Base-by-base conservation (phyloP, 805 yeast species). In the Naumovozyma castellii region DNA sequence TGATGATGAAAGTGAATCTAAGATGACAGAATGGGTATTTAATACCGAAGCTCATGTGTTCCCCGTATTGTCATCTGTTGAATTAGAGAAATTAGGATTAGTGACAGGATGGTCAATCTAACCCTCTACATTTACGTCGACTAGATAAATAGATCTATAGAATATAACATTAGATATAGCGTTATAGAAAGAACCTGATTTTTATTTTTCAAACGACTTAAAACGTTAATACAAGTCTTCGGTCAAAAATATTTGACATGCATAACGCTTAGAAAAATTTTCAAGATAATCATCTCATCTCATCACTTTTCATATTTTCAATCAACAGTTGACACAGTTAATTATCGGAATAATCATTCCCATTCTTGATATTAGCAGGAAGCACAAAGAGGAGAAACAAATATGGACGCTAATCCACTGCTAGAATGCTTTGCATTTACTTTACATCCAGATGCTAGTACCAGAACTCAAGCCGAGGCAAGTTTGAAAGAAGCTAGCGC, bases 1-100 rank as follows among this genome's bases (percentile, higher is more conserved):
- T 62, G 92, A 84, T 47, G 83, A 78, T 43, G 69, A 76, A 40
- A 62, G 83, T 46, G 86, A 88, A 22, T 65, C 87, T 49, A 64
- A 78, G 42, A 72, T 78, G 39, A 13, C 32, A 12, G 14, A 29
- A 29, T 29, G 32, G 32, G 86, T 88, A 4, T 85, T 84, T 68
- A 88, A 85, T 64, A 86, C 96, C 1, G 96, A 87, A 56, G 97
- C 94, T 0, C 97, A 87, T 58, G 92, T 95, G 29, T 75, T 87
- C 62, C 96, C 96, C n/a, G 70, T 66, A 31, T 74, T 85, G 43
- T 37, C 47, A 17, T 32, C 25, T 4, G 41, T 17, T 15, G 31
- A 17, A 28, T 30, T 56, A 38, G 33, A 42, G 13, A 38, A 43
- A 18, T 25, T 44, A 19, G 46, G 48, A 36, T 50, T 51, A 34